These are phyloP conservation scores for Collybia nuda DNA, from an alignment of 768 basidiomycete genomes.

Conservation along the genomic window DNA sequence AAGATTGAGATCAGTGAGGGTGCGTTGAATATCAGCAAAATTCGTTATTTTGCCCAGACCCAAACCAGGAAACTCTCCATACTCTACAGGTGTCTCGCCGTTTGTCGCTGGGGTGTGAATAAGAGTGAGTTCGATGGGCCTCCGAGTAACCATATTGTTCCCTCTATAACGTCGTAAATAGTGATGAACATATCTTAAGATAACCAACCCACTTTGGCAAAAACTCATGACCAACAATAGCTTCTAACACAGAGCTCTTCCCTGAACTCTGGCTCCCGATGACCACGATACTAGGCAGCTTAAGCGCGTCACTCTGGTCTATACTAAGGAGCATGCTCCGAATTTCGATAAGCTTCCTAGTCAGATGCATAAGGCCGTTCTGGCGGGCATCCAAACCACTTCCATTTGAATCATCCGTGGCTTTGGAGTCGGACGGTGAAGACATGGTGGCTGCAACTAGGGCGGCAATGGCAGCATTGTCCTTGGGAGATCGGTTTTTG, in stretches of 20 bases:
- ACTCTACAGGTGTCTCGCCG: constrained; percentile 65
- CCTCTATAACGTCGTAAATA: constrained; percentile 57
- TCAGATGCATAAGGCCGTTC: constrained; percentile 91
- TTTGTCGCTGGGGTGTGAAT: constrained; percentile 79
- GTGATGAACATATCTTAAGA: background rate
- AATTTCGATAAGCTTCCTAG: constrained; percentile 94
- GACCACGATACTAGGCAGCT: constrained; percentile 96
- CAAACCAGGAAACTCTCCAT: constrained; percentile 91
- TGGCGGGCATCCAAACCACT: constrained; percentile 44
- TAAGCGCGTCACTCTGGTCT: constrained; percentile 92
- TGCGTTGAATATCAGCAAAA: constrained; percentile 90
- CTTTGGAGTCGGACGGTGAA: constrained; percentile 64
- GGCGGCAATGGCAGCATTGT: constrained; percentile 67
- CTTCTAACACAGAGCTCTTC: constrained; percentile 96
- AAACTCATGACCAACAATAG: constrained; percentile 97
- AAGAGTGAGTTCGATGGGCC: constrained; percentile 96
- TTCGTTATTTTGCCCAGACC: constrained; percentile 88
- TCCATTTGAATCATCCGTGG: constrained; percentile 29
- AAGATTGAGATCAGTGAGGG: constrained; percentile 91
- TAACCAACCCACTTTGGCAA: constrained; percentile 81
- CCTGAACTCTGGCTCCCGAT: constrained; percentile 98
- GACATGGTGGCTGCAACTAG: constrained; percentile 78
- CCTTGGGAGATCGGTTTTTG: constrained; percentile 51
- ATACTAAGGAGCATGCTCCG: constrained; percentile 92
- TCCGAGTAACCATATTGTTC: constrained; percentile 98